Evolutionary conservation across 805 yeast species (phyloP), one percentile per base, ranked within the genome.

Genomic region (Metschnikowia corniflorae): DNA sequence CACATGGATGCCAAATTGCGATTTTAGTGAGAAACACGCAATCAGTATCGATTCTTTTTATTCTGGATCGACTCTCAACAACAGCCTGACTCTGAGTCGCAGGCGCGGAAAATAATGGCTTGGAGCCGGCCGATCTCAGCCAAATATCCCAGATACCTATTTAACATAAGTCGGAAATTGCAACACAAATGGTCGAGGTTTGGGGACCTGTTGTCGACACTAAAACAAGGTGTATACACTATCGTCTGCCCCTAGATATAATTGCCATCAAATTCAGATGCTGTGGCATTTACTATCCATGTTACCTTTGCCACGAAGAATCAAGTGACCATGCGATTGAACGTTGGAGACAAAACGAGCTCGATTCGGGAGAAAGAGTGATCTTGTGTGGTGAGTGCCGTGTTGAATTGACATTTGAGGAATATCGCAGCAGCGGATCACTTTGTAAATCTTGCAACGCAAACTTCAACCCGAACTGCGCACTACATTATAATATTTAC

Each of bases 241-340:
- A 66, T 44, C 58, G 62, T 33, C 42, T 55, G 28, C 33, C 26
- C 4, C 49, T 61, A 2, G 73, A 68, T 43, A 52, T 68, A 7
- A 60, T 68, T 4, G 71, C 71, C 9, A 45, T 68, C 29, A 63
- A 61, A 39, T 65, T 61, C 45, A 53, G 53, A 40, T 68, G 73
- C 49, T 68, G 73, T 41, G 44, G 39, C 5, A 31, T 35, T 12
- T 68, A 57, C 39, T 68, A 53, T 41, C 70, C 71, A 3, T 68
- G 73, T 48, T 62, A 49, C 46, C 40, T 63, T 43, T 68, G 73
- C 47, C 73, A 68, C 42, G 42, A 43, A 15, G 51, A 47, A 21
- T 33, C 27, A 20, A 26, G 42, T 6, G 28, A 33, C n/a, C 58
- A 51, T 27, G 34, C 30, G 8, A 24, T 39, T 2, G 30, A 19